Conservation (phyloP, 1,284 basidiomycete species). For the Trichosporon asahii region DNA sequence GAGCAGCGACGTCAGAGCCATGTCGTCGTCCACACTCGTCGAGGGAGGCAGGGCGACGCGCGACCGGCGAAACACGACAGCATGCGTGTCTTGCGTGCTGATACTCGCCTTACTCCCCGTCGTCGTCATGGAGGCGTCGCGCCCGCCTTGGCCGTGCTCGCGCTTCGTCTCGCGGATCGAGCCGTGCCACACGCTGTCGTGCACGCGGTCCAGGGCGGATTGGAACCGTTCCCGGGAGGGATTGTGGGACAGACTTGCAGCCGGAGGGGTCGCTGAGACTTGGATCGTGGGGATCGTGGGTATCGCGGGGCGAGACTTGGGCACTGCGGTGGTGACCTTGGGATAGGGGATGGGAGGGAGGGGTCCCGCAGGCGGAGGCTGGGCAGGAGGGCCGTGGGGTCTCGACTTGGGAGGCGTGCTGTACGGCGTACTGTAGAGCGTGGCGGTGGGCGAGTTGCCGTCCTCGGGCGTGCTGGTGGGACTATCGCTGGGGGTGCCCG, state of each 20-base stretch:
- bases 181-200: conserved; percentile 2
- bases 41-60: no score
- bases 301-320: background rate
- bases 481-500: background rate
- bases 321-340: background rate
- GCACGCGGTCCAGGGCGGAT: background rate
- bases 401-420: background rate
- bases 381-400: background rate
- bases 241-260: no score
- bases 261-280: background rate
- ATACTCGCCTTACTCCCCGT: background rate
- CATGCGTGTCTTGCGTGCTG: background rate
- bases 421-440: background rate
- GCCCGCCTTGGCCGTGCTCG: background rate
- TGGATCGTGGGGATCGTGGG: background rate
- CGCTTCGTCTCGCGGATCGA: conserved; percentile 4
- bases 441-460: background rate
- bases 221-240: background rate
- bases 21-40: background rate
- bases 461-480: background rate
- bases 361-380: background rate
- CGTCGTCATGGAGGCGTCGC: background rate
- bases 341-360: background rate
- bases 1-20: background rate
- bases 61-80: background rate